A percentile compares a stretch with the other conserved stretches of the same genome.
Conservation (phyloP, 2,329 filamentous ascomycete species). For the Stagonosporopsis rhizophila region DNA sequence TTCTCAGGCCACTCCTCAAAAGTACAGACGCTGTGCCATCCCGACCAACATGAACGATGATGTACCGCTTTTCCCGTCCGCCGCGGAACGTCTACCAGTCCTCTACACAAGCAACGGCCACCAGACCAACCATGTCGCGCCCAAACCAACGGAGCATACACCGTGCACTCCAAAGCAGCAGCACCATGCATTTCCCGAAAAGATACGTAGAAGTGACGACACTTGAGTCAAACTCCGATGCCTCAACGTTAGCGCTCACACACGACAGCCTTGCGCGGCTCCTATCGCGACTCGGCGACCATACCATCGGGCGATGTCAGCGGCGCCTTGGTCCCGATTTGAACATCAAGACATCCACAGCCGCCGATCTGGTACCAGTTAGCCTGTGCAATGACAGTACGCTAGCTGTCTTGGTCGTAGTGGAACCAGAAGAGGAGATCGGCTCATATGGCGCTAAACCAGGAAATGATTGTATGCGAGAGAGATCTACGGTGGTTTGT, state of each 20-base stretch:
- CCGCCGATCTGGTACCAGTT: not conserved
- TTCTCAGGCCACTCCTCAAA: no score
- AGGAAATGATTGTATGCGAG: not conserved
- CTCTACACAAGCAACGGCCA: not conserved
- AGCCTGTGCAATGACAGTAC: not conserved
- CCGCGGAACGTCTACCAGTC: not conserved
- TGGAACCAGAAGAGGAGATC: not conserved
- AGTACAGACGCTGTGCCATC: not conserved
- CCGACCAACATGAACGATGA: not conserved
- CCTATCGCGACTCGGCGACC: not conserved
- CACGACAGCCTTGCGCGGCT: not conserved
- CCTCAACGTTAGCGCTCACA: not conserved
- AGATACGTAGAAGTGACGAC: not conserved
- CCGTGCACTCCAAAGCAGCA: not conserved
- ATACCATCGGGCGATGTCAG: not conserved
- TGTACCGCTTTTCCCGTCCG: not conserved
- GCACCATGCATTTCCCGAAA: no score
- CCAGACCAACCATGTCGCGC: not conserved
- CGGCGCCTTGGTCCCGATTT: constrained; percentile 3
- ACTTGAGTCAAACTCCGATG: not conserved
- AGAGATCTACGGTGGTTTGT: constrained; percentile 3
- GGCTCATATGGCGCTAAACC: not conserved
- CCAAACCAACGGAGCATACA: no score
- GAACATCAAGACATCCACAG: not conserved
- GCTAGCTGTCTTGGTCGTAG: not conserved